A percentile compares a stretch with the other conserved stretches of the same genome.
Conservation (phyloP, 1,284 basidiomycete genomes). For the Meripilus lineatus region DNA sequence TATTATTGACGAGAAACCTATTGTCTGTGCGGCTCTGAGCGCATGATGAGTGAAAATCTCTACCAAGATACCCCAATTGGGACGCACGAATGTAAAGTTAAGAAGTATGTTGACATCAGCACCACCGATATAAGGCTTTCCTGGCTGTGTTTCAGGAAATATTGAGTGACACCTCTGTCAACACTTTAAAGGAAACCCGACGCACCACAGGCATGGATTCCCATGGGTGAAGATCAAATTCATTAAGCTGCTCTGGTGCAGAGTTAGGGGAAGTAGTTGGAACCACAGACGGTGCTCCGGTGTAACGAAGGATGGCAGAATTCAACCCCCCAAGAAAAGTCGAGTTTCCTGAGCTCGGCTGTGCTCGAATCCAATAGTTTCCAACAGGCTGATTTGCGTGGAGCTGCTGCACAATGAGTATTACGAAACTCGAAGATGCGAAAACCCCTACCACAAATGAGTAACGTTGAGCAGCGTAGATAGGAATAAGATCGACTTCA, state of each 20-base stretch:
- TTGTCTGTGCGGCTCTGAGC: slow-evolving; percentile 4
- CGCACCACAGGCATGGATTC: slow-evolving; percentile 13
- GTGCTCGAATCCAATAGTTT: slow-evolving; percentile 34
- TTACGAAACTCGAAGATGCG: slow-evolving; percentile 12
- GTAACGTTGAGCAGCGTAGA: slow-evolving; percentile 35
- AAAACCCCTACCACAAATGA: slow-evolving; percentile 33
- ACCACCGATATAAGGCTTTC: slow-evolving; percentile 20
- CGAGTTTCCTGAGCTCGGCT: slow-evolving; percentile 26
- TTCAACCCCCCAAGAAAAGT: slow-evolving; percentile 33
- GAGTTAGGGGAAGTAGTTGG: too few species aligned
- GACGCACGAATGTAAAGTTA: slow-evolving; percentile 16
- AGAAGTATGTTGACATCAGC: slow-evolving; percentile 26
- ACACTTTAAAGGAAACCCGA: slow-evolving; percentile 1
- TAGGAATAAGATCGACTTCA: slow-evolving; percentile 26
- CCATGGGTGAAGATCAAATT: slow-evolving; percentile 22
- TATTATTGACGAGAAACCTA: slow-evolving; percentile 21
- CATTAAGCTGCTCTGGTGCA: too few species aligned
- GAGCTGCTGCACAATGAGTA: neutral
- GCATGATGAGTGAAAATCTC: slow-evolving; percentile 2
- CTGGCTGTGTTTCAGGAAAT: slow-evolving; percentile 18
- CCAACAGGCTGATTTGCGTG: slow-evolving; percentile 23
- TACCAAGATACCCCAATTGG: neutral
- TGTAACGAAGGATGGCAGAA: slow-evolving; percentile 20
- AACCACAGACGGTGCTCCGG: too few species aligned
- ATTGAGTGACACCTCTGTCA: neutral